Base-by-base conservation (phyloP, 176 grass and related monocot genomes). In the Rhynchospora tenuis region DNA sequence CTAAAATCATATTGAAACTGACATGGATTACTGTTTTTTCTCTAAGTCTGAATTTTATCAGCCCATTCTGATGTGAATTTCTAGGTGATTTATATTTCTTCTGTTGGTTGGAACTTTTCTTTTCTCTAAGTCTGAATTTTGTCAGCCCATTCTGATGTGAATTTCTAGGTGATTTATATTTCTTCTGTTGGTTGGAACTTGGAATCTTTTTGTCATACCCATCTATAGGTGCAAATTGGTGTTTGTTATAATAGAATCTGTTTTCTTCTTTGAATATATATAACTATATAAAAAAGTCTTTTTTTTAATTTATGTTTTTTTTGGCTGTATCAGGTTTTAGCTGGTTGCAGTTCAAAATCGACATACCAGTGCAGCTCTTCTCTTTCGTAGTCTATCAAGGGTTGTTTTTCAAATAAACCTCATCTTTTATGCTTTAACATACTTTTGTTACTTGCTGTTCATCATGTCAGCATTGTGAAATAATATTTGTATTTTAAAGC, bases 401-500 rank as follows among this genome's bases (percentile, higher is more conserved):
- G 12, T 52, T 77, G 73, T 77, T 31, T 73, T 73, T 17, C 22
- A 76, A 75, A 76, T 24, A 17, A 76, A 19, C 15, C 26, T 77
- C 23, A 56, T 15, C 13, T 77, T 71, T 77, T 31, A 77, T 73
- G 43, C n/a, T 50, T 73, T 50, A 73, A 73, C 44, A 73, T 48
- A 73, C 69, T 47, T 72, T 26, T 50, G 19, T 50, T 73, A 20
- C 50, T 77, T 54, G 73, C 73, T 77, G 73, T 77, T 77, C 38
- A 56, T 23, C 14, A 77, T 56, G 47, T 56, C 73, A 77, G 48
- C 15, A 56, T 56, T 54, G 50, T 77, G 73, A 50, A 77, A 77
- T 77, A 56, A 77, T 77, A 77, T 19, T 77, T 76, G 73, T 55
- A 76, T 48, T 76, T 29, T 29, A 7, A 77, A 77, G 13, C 27